Evolutionary conservation across 2,329 filamentous ascomycete genomes (phyloP), one percentile per base, ranked within the genome.

Genomic region (Helotiales sp.): DNA sequence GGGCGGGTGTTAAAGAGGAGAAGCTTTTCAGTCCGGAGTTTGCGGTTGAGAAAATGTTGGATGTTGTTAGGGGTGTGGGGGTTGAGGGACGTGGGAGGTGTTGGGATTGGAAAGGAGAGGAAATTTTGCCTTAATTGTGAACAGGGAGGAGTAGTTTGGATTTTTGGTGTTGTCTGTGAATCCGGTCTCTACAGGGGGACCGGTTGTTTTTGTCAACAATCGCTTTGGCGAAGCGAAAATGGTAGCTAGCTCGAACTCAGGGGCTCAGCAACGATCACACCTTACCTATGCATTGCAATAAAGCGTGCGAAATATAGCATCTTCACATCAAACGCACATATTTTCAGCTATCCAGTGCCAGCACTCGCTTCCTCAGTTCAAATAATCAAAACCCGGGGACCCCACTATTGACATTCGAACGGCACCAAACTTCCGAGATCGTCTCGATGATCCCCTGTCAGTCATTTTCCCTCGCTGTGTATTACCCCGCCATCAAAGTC

Each of bases 41-140:
- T 74, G 88, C 90, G 22, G 91, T 87, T 0, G 86, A 87, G 80
- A 85, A 83, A 76, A 79, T 96, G 79, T 77, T 89, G 28, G 81
- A 84, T 37, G 87, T 94, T 7, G 78, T 90, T 5, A 79, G 78
- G 43, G 76, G 78, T 4, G 78, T 86, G 64, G 75, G 77, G 1
- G 47, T 84, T 13, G 80, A 82, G 28, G 83, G 86, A 32, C 82
- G 90, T 74, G 90, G 90, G 0, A 83, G 80, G 73, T 91, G 87
- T 73, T 91, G 87, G 87, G 90, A 91, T 77, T 92, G 88, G 87
- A 87, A 86, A 74, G 88, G 87, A 1, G 81, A 87, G 67, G 89
- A 91, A 77, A 80, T 91, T 43, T 75, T 82, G 70, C 70, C 70
- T 60, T 65, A 45, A 65, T 13, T 47, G 5, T n/a, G n/a, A n/a